These are phyloP conservation scores for Suillus cothurnatus DNA, from an alignment of 768 basidiomycete species.

Conservation along the genomic window DNA sequence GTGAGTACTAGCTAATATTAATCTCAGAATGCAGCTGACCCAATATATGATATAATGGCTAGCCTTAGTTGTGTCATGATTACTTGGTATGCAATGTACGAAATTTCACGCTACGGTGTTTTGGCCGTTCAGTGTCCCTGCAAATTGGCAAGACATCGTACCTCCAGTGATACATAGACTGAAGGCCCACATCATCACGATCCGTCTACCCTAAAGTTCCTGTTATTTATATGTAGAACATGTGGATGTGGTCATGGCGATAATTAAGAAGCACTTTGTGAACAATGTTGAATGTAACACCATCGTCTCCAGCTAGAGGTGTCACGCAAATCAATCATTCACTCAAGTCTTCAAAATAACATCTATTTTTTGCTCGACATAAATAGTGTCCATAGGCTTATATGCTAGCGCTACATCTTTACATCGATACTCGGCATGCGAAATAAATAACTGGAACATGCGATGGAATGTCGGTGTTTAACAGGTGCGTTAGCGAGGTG, in stretches of 20 bases:
- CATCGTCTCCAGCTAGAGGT: background rate
- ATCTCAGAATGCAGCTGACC: too few species aligned
- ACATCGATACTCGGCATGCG: background rate
- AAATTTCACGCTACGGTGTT: too few species aligned
- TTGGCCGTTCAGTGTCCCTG: too few species aligned
- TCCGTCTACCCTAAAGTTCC: too few species aligned
- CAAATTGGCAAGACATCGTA: too few species aligned
- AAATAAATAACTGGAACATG: slow-evolving; percentile 1
- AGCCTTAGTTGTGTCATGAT: too few species aligned
- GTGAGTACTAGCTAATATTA: too few species aligned
- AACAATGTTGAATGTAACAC: background rate
- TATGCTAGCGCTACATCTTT: slow-evolving; percentile 6
- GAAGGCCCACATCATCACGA: slow-evolving; percentile 56
- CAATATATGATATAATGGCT: too few species aligned
- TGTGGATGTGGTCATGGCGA: background rate
- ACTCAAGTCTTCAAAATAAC: background rate
- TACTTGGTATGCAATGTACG: too few species aligned
- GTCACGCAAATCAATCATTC: background rate
- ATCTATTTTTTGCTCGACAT: background rate
- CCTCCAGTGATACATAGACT: background rate
- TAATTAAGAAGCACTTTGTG: background rate
- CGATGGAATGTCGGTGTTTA: background rate
- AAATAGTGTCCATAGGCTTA: background rate
- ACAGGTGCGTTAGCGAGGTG: background rate
- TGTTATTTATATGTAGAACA: too few species aligned